A percentile compares a stretch with the other conserved stretches of the same genome.
These are phyloP conservation scores for Solanum tarijense DNA, from an alignment of 257 asterid species.

Conservation along the genomic window DNA sequence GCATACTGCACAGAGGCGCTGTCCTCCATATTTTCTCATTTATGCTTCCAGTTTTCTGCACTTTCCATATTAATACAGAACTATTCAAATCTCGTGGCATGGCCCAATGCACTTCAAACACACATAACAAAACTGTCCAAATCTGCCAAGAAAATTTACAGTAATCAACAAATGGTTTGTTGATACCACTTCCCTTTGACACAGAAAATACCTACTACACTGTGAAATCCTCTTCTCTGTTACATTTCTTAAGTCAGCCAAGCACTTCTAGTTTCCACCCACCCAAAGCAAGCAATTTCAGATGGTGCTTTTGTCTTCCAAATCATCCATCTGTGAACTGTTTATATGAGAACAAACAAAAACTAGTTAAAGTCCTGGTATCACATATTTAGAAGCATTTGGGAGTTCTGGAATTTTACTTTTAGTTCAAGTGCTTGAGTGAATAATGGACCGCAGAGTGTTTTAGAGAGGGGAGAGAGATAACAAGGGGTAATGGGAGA, in stretches of 20 bases:
- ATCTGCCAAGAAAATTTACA: background rate
- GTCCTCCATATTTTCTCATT: background rate
- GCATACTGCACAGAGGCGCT: background rate
- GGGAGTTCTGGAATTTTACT: background rate
- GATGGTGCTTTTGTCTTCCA: background rate
- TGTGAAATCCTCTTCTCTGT: background rate
- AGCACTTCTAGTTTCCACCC: background rate
- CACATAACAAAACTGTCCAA: background rate
- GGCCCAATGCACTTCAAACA: background rate
- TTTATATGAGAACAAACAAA: background rate
- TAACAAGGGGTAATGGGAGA: background rate
- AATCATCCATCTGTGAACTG: background rate
- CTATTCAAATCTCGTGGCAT: background rate
- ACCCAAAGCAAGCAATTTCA: background rate
- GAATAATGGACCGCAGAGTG: background rate
- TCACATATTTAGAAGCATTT: background rate
- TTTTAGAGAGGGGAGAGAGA: background rate
- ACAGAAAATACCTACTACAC: background rate
- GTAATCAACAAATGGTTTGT: background rate
- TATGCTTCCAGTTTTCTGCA: background rate
- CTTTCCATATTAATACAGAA: background rate
- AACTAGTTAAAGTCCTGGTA: background rate
- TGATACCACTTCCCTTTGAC: background rate
- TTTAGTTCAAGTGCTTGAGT: background rate
- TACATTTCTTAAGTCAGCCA: background rate